phyloP scores from a whole-genome alignment of 1,284 basidiomycete species.

The Sanghuangporus sanghuang region DNA sequence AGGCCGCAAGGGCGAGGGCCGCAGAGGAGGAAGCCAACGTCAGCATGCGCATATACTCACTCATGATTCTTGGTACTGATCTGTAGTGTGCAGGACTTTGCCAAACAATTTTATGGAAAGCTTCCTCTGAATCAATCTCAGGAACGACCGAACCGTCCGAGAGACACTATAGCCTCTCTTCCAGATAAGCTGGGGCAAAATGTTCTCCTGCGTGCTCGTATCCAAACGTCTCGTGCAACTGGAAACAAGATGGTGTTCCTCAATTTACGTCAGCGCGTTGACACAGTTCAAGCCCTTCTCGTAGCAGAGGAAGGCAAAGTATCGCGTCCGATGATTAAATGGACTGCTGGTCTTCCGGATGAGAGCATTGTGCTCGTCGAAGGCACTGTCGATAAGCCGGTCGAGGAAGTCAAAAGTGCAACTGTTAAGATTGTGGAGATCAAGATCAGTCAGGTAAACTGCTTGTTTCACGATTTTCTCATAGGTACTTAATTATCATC shows the following conservation, averaged over 20 bases:
- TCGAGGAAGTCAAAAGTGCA: slow-evolving; percentile 87
- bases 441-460: slow-evolving; percentile 70
- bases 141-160: slow-evolving; percentile 48
- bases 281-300: slow-evolving; percentile 89
- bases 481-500: slow-evolving; percentile 7
- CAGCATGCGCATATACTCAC: slow-evolving; percentile 3
- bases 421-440: slow-evolving; percentile 88
- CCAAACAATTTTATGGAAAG: slow-evolving; percentile 84
- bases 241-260: slow-evolving; percentile 95
- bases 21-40: slow-evolving; percentile 33
- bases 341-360: slow-evolving; percentile 71
- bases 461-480: background rate
- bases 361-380: slow-evolving; percentile 95
- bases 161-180: slow-evolving; percentile 63
- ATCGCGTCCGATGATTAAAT: slow-evolving; percentile 98
- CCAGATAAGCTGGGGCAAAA: slow-evolving; percentile 64
- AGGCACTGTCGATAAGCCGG: slow-evolving; percentile 77
- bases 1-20: slow-evolving; percentile 70
- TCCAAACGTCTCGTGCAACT: slow-evolving; percentile 90
- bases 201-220: slow-evolving; percentile 83
- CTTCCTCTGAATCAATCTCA: slow-evolving; percentile 93
- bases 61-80: background rate
- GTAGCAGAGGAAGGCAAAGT: slow-evolving; percentile 75
- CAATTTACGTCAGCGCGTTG: slow-evolving; percentile 83
- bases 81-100: slow-evolving; percentile 61